A percentile compares a stretch with the other conserved stretches of the same genome.
These are phyloP conservation scores for Jamesozyma rosinii DNA, from an alignment of 805 yeast genomes.

Conservation along the genomic window DNA sequence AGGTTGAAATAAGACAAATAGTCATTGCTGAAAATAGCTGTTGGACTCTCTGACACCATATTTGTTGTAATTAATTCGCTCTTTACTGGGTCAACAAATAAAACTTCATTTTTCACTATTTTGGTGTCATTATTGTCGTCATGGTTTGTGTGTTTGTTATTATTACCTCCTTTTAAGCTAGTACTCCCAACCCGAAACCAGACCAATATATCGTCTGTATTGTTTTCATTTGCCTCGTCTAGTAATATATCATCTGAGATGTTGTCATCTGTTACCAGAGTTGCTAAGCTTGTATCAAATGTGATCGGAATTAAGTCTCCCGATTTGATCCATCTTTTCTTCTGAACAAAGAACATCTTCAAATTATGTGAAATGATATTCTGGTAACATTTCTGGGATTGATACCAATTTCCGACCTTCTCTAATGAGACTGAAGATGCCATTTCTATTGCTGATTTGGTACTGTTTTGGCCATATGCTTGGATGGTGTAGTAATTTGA, in stretches of 20 bases:
- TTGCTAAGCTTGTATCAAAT: slow-evolving; percentile 39
- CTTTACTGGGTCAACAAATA: slow-evolving; percentile 44
- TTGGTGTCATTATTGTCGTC: neutral
- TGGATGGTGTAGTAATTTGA: slow-evolving; percentile 7
- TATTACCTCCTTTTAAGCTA: slow-evolving; percentile 21
- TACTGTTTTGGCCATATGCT: neutral
- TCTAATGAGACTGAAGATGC: slow-evolving; percentile 21
- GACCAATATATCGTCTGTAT: slow-evolving; percentile 58
- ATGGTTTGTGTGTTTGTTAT: slow-evolving; percentile 2
- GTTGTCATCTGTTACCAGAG: slow-evolving; percentile 4
- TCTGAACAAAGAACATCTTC: slow-evolving; percentile 50
- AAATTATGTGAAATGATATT: slow-evolving; percentile 44
- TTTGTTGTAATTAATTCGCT: slow-evolving; percentile 65
- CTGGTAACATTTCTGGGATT: slow-evolving; percentile 24
- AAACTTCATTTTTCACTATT: neutral
- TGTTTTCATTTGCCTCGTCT: neutral
- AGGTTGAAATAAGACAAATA: slow-evolving; percentile 44
- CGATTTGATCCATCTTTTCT: slow-evolving; percentile 48
- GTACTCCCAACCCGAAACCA: slow-evolving; percentile 70
- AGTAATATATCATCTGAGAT: neutral
- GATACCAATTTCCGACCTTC: slow-evolving; percentile 22
- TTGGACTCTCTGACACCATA: slow-evolving; percentile 35
- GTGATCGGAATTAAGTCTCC: slow-evolving; percentile 71
- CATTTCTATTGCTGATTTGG: slow-evolving; percentile 7
- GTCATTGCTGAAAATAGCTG: slow-evolving; percentile 10